Evolutionary conservation across 371 early-diverging fungal species (phyloP).

Genomic region (Mortierella sp.): DNA sequence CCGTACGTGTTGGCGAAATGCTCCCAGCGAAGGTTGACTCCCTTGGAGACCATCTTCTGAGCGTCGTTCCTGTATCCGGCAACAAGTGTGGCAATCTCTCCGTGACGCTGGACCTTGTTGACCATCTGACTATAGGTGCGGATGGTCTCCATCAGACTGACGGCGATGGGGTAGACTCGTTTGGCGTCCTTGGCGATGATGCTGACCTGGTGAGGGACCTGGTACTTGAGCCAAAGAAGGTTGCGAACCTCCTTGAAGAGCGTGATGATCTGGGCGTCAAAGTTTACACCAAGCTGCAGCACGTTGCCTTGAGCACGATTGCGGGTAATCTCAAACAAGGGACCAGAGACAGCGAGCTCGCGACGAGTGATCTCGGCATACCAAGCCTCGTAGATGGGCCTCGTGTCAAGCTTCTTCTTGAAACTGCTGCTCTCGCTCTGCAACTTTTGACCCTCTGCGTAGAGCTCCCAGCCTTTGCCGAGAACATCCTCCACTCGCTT

Average conservation of each 20-base stretch:
- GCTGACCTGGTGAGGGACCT: conserved; percentile 93
- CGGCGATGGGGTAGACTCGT: conserved; percentile 97
- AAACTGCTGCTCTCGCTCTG: conserved; percentile 92
- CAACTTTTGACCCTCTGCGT: conserved; percentile 96
- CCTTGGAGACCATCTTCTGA: conserved; percentile 90
- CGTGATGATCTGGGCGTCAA: conserved; percentile 94
- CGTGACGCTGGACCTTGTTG: conserved; percentile 82
- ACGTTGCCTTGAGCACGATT: conserved; percentile 84
- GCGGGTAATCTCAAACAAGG: conserved; percentile 91
- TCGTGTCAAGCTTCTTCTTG: conserved; percentile 93
- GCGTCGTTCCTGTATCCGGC: conserved; percentile 94
- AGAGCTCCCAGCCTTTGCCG: conserved; percentile 97
- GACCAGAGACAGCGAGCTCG: conserved; percentile 90
- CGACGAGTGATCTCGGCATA: conserved; percentile 87
- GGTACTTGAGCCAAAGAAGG: conserved; percentile 92
- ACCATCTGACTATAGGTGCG: conserved; percentile 93
- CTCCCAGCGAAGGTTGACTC: conserved; percentile 94
- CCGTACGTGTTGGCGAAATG: conserved; percentile 87
- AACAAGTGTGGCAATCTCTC: conserved; percentile 83
- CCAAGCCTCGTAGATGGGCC: conserved; percentile 94
- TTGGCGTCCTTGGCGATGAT: conserved; percentile 97
- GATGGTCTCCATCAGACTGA: conserved; percentile 95
- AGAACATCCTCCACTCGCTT: conserved; percentile 97
- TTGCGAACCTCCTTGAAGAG: conserved; percentile 98
- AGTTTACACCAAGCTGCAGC: conserved; percentile 91